A percentile compares a stretch with the other conserved stretches of the same genome.
Conservation (phyloP, 305 asterid species). For the Rubia occidens region DNA sequence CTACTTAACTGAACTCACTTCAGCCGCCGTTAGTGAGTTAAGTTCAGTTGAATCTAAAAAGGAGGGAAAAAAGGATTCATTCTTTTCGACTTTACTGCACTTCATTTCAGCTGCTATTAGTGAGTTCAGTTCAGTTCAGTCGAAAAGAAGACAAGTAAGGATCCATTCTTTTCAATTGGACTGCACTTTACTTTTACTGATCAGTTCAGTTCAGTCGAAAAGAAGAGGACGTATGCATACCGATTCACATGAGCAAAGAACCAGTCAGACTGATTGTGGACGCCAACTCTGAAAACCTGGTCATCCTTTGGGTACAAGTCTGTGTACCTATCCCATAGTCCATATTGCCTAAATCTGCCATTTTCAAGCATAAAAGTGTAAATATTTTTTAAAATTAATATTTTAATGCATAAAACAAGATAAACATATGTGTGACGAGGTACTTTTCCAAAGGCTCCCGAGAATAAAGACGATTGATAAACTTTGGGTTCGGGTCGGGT, state of each 20-base stretch:
- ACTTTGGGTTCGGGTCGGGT: conserved; percentile 60
- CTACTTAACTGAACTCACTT: background rate
- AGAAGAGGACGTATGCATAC: conserved; percentile 16
- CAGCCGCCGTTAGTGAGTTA: no score
- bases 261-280: conserved; percentile 49
- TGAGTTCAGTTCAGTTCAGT: background rate
- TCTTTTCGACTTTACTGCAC: background rate
- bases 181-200: no score
- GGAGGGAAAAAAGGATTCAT: background rate
- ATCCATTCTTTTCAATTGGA: background rate
- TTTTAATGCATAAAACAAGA: no score
- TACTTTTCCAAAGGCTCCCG: conserved; percentile 34
- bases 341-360: conserved; percentile 65
- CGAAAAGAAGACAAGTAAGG: background rate
- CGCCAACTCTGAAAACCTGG: conserved; percentile 45
- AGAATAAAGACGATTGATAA: conserved; percentile 44
- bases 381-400: no score
- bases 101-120: no score
- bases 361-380: background rate
- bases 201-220: background rate
- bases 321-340: conserved; percentile 78
- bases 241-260: conserved; percentile 81
- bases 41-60: background rate
- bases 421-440: conserved; percentile 2
- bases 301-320: conserved; percentile 58